These are phyloP conservation scores for Phialophora chinensis DNA, from an alignment of 2,329 filamentous ascomycete genomes.

Conservation along the genomic window DNA sequence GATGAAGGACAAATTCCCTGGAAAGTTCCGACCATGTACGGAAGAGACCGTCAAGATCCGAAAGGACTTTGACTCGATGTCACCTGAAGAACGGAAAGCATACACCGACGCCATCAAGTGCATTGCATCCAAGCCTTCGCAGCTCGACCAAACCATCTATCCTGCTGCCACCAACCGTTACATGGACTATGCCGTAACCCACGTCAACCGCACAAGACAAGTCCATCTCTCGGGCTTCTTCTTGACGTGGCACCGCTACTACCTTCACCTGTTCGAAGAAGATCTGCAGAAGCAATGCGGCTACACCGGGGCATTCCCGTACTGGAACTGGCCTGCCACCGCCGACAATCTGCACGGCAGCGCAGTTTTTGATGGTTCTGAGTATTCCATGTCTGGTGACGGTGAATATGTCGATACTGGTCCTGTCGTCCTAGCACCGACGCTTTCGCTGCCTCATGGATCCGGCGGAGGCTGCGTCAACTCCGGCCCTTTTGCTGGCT, in stretches of 20 bases:
- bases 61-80: slow-evolving; percentile 38
- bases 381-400: slow-evolving; percentile 47
- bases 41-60: slow-evolving; percentile 36
- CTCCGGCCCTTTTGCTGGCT: slow-evolving; percentile 39
- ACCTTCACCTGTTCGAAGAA: slow-evolving; percentile 51
- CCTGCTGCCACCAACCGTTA: slow-evolving; percentile 46
- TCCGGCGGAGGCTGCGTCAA: slow-evolving; percentile 41
- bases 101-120: slow-evolving; percentile 51
- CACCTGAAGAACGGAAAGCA: slow-evolving; percentile 39
- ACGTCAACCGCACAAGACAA: slow-evolving; percentile 45
- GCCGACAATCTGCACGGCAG: slow-evolving; percentile 42
- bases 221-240: slow-evolving; percentile 49
- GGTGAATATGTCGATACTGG: slow-evolving; percentile 33
- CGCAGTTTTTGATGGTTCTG: slow-evolving; percentile 48
- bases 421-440: slow-evolving; percentile 30
- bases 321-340: slow-evolving; percentile 49
- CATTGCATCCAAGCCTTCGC: slow-evolving; percentile 44
- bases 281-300: slow-evolving; percentile 53
- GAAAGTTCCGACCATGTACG: slow-evolving; percentile 34
- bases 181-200: slow-evolving; percentile 51
- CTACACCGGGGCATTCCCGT: slow-evolving; percentile 54
- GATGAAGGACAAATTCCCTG: slow-evolving; percentile 25
- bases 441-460: slow-evolving; percentile 38
- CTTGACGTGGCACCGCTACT: slow-evolving; percentile 55
- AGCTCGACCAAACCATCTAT: slow-evolving; percentile 42